Conservation (phyloP, 2,329 filamentous ascomycete genomes). For the Beauveria asiatica region DNA sequence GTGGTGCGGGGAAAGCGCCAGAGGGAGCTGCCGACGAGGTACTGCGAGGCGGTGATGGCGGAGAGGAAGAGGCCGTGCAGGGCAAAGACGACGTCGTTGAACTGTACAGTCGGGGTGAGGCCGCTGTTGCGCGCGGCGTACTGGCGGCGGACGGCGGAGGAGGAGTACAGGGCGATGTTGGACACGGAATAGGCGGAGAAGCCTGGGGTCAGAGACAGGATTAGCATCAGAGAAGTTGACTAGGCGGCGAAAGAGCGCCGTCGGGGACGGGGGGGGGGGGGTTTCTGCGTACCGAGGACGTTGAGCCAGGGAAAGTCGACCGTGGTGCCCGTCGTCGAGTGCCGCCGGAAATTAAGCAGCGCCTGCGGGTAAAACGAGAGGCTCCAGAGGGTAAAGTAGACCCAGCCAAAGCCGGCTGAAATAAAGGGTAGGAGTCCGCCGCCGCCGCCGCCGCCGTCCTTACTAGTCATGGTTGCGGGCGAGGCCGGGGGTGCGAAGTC, state of each 20-base stretch:
- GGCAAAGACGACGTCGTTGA: conserved; percentile 88
- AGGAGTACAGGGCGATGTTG: conserved; percentile 69
- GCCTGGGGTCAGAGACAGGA: conserved; percentile 30
- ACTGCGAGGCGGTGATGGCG: conserved; percentile 66
- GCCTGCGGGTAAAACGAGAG: conserved; percentile 89
- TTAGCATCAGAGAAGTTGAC: background rate
- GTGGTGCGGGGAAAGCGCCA: conserved; percentile 59
- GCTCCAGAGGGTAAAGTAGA: conserved; percentile 72
- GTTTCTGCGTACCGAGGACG: conserved; percentile 37
- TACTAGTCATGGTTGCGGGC: background rate
- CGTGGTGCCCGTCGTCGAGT: conserved; percentile 73
- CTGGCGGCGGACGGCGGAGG: conserved; percentile 65
- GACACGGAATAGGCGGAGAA: conserved; percentile 71
- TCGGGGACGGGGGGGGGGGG: too few species aligned
- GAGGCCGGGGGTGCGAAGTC: too few species aligned
- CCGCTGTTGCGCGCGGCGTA: conserved; percentile 74
- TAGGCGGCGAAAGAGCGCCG: too few species aligned
- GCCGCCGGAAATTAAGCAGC: conserved; percentile 66
- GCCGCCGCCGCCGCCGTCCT: too few species aligned
- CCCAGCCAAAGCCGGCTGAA: conserved; percentile 61
- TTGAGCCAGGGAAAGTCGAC: conserved; percentile 83
- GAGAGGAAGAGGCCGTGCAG: conserved; percentile 70
- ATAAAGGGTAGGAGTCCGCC: conserved; percentile 36
- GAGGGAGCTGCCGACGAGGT: conserved; percentile 51
- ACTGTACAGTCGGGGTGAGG: conserved; percentile 71